Conservation (phyloP, 495 filamentous ascomycete genomes). For the Neurospora sp. region DNA sequence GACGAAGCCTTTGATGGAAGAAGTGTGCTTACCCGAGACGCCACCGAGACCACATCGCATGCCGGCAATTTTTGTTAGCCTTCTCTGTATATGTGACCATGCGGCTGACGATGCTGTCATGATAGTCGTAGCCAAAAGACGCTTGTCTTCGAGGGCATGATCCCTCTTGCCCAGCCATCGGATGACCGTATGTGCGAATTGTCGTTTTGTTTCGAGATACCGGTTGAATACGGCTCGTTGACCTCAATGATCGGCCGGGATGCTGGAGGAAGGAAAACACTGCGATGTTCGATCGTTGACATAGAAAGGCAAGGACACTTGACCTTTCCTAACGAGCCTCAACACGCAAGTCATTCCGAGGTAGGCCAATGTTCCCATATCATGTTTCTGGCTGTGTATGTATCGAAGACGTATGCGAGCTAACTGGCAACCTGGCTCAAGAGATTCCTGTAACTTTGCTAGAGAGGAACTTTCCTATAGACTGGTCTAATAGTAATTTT, state of each 20-base stretch:
- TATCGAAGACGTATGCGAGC: background rate
- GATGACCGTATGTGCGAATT: background rate
- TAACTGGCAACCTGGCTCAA: background rate
- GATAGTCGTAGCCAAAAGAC: background rate
- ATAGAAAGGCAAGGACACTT: background rate
- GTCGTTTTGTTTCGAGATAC: background rate
- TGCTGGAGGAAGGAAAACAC: background rate
- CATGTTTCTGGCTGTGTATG: background rate
- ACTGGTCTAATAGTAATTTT: background rate
- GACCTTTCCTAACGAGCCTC: background rate
- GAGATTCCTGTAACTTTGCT: background rate
- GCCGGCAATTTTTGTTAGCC: background rate
- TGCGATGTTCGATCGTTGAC: background rate
- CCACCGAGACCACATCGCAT: background rate
- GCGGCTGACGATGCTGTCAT: background rate
- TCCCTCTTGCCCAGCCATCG: background rate
- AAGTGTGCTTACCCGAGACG: background rate
- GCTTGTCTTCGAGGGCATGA: background rate
- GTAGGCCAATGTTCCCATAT: background rate
- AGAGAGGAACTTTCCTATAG: background rate
- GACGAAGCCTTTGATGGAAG: background rate
- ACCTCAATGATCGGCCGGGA: background rate
- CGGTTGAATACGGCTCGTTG: background rate
- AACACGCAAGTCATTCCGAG: background rate
- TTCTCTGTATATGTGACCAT: background rate